A percentile compares a stretch with the other conserved stretches of the same genome.
These are phyloP conservation scores for Zangia roseola DNA, from an alignment of 768 basidiomycete genomes.

Conservation along the genomic window DNA sequence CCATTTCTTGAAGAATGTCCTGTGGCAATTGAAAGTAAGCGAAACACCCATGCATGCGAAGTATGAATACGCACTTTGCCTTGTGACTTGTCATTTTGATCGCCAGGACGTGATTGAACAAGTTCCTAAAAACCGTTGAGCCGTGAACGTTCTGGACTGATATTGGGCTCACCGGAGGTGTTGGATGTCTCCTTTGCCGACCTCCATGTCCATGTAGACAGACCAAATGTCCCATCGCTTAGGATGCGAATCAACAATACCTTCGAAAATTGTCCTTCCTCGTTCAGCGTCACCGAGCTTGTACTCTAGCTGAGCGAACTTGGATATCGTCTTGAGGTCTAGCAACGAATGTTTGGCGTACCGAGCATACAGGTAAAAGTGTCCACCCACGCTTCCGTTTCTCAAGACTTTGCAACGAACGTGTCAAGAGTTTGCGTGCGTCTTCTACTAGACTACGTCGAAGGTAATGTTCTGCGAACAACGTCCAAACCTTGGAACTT, in stretches of 20 bases:
- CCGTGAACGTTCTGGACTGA: not conserved
- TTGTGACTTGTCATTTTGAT: constrained; percentile 93
- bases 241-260: constrained; percentile 92
- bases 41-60: not conserved
- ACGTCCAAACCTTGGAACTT: constrained; percentile 92
- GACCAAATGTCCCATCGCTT: constrained; percentile 96
- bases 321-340: constrained; percentile 96
- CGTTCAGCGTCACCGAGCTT: constrained; percentile 92
- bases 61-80: constrained; percentile 71
- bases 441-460: constrained; percentile 71
- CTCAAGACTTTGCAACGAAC: constrained; percentile 86
- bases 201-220: constrained; percentile 96
- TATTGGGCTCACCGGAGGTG: constrained; percentile 56
- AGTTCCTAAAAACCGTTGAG: constrained; percentile 47
- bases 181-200: constrained; percentile 74
- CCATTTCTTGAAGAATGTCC: constrained; percentile 98
- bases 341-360: not conserved
- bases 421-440: constrained; percentile 81
- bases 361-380: not conserved
- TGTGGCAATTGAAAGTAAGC: constrained; percentile 31
- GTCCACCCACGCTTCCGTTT: constrained; percentile 83
- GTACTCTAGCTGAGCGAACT: constrained; percentile 95
- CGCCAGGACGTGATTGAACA: constrained; percentile 83
- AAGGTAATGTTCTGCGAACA: constrained; percentile 82
- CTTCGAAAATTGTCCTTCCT: constrained; percentile 94